Evolutionary conservation across 768 basidiomycete species (phyloP).

Genomic region (Glaciozyma antarctica): DNA sequence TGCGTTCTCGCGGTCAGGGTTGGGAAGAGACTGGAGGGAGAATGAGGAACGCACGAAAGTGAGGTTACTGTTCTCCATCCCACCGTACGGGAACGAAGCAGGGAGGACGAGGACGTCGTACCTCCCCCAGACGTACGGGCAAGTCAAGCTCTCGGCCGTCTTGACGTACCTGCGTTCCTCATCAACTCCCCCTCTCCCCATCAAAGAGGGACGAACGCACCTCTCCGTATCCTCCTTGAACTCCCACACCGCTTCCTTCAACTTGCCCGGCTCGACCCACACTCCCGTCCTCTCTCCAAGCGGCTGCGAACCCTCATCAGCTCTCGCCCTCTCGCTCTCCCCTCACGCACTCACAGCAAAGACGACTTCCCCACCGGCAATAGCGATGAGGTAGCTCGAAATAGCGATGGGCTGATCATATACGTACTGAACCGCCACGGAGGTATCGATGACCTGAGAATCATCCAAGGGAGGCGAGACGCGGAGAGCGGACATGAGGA

Average conservation of each 20-base stretch:
- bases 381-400: conserved; percentile 83
- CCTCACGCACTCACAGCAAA: conserved; percentile 42
- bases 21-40: too few relatives aligned
- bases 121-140: conserved; percentile 70
- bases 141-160: conserved; percentile 63
- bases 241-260: conserved; percentile 8
- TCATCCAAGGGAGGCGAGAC: conserved; percentile 67
- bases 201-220: conserved; percentile 36
- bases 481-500: conserved; percentile 73
- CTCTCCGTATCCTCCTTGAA: conserved; percentile 20
- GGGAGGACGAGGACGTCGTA: conserved; percentile 85
- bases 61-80: conserved; percentile 32
- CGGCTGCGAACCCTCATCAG: conserved; percentile 28
- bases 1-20: not conserved
- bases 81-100: conserved; percentile 80
- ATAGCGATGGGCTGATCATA: conserved; percentile 62
- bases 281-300: conserved; percentile 73
- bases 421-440: conserved; percentile 14
- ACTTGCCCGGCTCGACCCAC: conserved; percentile 80
- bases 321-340: not conserved
- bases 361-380: conserved; percentile 71
- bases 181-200: not conserved
- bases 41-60: conserved; percentile 21
- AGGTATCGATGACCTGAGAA: conserved; percentile 57
- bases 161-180: conserved; percentile 54